These are phyloP conservation scores for Tolypocladium capitatum DNA, from an alignment of 2,329 filamentous ascomycete genomes.

Conservation along the genomic window DNA sequence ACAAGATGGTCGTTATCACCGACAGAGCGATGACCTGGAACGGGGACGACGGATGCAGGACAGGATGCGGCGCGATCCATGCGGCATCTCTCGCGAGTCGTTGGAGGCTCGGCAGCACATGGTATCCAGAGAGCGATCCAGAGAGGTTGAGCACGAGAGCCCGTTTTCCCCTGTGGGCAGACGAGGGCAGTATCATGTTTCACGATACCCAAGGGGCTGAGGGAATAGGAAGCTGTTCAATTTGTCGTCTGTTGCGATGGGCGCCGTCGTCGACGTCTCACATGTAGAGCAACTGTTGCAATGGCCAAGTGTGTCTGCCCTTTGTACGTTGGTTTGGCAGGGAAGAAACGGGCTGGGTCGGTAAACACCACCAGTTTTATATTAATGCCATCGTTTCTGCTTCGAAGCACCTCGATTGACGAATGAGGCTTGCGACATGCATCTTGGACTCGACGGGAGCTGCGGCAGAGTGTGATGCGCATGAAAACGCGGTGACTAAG, in stretches of 20 bases:
- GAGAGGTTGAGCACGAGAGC: not conserved
- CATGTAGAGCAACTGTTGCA: not conserved
- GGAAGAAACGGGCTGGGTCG: not conserved
- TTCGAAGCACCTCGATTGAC: too few species aligned
- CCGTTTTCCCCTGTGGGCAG: not conserved
- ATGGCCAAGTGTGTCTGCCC: not conserved
- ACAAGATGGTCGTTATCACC: not conserved
- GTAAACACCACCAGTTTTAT: too few species aligned
- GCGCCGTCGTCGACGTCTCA: not conserved
- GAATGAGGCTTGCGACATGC: too few species aligned
- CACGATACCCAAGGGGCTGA: not conserved
- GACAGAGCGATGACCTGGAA: not conserved
- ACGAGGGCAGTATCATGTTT: not conserved
- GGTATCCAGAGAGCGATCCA: not conserved
- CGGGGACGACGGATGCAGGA: not conserved
- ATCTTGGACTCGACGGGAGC: too few species aligned
- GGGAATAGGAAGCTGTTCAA: not conserved
- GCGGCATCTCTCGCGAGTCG: not conserved
- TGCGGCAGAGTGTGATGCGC: too few species aligned
- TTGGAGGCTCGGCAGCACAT: not conserved
- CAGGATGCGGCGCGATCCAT: not conserved
- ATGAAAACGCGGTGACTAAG: not conserved
- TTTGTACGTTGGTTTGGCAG: not conserved
- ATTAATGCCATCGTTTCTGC: too few species aligned
- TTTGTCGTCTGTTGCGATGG: not conserved